phyloP scores from a whole-genome alignment of 768 basidiomycete genomes.

The Tulasnella sp. region DNA sequence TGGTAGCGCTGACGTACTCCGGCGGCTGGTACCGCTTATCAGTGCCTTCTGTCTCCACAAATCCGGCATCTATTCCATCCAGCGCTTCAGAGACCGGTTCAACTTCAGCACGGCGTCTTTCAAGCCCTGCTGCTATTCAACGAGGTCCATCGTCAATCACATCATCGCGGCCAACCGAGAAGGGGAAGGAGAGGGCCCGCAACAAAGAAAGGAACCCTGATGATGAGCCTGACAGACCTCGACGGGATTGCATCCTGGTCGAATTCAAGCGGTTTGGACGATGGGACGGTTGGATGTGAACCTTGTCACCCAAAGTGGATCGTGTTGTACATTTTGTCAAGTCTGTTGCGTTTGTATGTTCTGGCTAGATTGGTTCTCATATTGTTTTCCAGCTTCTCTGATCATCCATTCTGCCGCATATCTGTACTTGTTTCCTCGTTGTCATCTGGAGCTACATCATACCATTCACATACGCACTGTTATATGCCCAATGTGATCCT shows the following conservation, averaged over 20 bases:
- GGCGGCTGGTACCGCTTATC: constrained; percentile 89
- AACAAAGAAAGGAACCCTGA: constrained; percentile 41
- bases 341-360: too few relatives aligned
- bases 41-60: constrained; percentile 31
- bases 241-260: constrained; percentile 48
- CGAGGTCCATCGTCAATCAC: not conserved
- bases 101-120: not conserved
- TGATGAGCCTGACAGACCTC: constrained; percentile 30
- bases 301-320: too few relatives aligned
- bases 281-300: constrained; percentile 77
- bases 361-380: too few relatives aligned
- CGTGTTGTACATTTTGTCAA: too few relatives aligned
- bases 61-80: not conserved
- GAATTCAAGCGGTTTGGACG: constrained; percentile 75
- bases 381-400: too few relatives aligned
- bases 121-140: not conserved
- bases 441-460: too few relatives aligned
- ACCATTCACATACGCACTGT: too few relatives aligned
- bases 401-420: too few relatives aligned
- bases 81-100: not conserved
- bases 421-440: too few relatives aligned
- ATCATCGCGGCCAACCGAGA: constrained; percentile 22
- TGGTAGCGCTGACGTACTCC: constrained; percentile 73
- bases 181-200: constrained; percentile 48
- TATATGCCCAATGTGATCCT: too few relatives aligned